Percentiles rank a stretch among this genome's conserved stretches.
These are phyloP conservation scores for Plantago lanceolata DNA, from an alignment of 305 asterid species.

Conservation along the genomic window DNA sequence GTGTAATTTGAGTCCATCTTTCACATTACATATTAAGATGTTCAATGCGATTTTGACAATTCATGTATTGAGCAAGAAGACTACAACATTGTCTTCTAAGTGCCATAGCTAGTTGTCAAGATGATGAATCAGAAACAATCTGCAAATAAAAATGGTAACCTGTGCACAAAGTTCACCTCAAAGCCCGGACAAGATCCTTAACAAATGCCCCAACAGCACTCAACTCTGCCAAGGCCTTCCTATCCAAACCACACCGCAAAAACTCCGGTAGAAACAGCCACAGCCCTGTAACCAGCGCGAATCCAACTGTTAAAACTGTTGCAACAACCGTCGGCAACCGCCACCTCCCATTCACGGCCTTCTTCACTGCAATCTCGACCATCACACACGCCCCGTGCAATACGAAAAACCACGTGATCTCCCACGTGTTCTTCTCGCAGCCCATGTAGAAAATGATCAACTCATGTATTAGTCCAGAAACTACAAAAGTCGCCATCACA, in stretches of 20 bases:
- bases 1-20: no score
- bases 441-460: conserved; percentile 42
- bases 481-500: conserved; percentile 41
- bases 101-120: no score
- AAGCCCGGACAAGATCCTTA: conserved; percentile 40
- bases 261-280: conserved; percentile 59
- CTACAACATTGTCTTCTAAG: no score
- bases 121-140: no score
- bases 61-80: no score
- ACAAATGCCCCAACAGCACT: conserved; percentile 44
- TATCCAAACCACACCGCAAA: conserved; percentile 34
- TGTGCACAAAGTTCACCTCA: conserved; percentile 1
- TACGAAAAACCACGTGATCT: conserved; percentile 52
- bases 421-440: conserved; percentile 50
- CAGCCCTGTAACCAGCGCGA: conserved; percentile 36
- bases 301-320: conserved; percentile 35
- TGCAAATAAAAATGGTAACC: no score
- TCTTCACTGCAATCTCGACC: conserved; percentile 39
- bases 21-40: no score
- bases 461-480: conserved; percentile 76
- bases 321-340: conserved; percentile 37
- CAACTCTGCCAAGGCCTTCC: conserved; percentile 47
- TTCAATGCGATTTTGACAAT: no score
- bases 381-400: conserved; percentile 53
- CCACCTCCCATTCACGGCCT: conserved; percentile 34